A percentile compares a stretch with the other conserved stretches of the same genome.
phyloP scores from a whole-genome alignment of 495 filamentous ascomycete genomes.

The Neurospora intermedia region DNA sequence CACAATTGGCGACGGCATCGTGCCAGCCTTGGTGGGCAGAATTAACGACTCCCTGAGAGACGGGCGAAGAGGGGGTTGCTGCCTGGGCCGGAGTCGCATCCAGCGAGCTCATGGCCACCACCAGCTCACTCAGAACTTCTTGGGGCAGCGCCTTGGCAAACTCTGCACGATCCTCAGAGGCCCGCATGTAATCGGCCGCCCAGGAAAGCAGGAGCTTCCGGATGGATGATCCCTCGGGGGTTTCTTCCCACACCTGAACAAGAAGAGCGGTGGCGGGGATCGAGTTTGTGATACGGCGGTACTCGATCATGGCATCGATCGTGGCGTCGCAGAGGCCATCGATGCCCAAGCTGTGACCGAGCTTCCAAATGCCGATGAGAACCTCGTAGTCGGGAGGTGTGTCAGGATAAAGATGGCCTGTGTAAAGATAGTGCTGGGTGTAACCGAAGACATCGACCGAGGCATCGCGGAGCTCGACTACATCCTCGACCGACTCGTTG shows the following conservation, averaged over 20 bases:
- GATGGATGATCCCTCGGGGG: conserved; percentile 42
- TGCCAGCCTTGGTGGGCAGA: conserved; percentile 26
- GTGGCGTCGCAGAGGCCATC: conserved; percentile 40
- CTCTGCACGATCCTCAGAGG: conserved; percentile 35
- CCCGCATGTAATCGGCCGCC: conserved; percentile 46
- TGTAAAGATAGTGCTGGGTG: conserved; percentile 43
- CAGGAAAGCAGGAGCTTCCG: conserved; percentile 42
- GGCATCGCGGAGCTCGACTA: conserved; percentile 37
- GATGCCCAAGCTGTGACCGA: conserved; percentile 38
- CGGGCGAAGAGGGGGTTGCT: neutral
- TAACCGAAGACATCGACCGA: conserved; percentile 37
- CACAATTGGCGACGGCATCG: conserved; percentile 23
- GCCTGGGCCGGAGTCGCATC: conserved; percentile 18
- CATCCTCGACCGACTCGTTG: conserved; percentile 27
- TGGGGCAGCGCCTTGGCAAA: conserved; percentile 44
- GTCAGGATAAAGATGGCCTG: conserved; percentile 32
- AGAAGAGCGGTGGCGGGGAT: conserved; percentile 43
- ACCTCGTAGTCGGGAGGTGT: conserved; percentile 36
- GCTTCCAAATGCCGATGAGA: conserved; percentile 41
- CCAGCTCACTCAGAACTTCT: conserved; percentile 44
- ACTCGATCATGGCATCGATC: conserved; percentile 42
- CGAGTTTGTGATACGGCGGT: conserved; percentile 32
- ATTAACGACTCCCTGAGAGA: neutral
- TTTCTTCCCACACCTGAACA: conserved; percentile 44
- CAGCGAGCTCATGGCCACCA: conserved; percentile 43